These are phyloP conservation scores for Arthroderma uncinatum DNA, from an alignment of 2,329 filamentous ascomycete species.

Conservation along the genomic window DNA sequence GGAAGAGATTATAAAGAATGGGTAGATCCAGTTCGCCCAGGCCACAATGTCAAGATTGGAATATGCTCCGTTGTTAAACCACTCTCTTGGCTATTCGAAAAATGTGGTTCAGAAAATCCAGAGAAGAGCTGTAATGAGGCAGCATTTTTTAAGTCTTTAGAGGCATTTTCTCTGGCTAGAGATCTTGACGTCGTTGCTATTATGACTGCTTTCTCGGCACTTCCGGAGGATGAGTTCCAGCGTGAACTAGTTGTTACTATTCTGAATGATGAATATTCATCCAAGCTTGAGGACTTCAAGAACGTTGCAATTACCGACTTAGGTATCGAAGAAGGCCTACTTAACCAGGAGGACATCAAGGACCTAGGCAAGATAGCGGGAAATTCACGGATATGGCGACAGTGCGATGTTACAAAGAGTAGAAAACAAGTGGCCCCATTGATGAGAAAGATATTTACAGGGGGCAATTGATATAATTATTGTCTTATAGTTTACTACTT, in stretches of 20 bases:
- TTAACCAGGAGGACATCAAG: slow-evolving; percentile 15
- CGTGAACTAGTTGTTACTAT: slow-evolving; percentile 43
- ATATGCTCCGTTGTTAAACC: slow-evolving; percentile 50
- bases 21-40: slow-evolving; percentile 28
- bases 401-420: slow-evolving; percentile 47
- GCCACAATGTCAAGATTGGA: slow-evolving; percentile 37
- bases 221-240: slow-evolving; percentile 34
- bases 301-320: slow-evolving; percentile 36
- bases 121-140: neutral
- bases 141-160: slow-evolving; percentile 34
- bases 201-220: slow-evolving; percentile 47
- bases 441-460: slow-evolving; percentile 36
- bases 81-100: slow-evolving; percentile 42
- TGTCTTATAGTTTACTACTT: neutral
- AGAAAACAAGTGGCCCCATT: slow-evolving; percentile 54
- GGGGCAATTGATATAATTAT: neutral
- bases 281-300: slow-evolving; percentile 38
- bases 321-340: slow-evolving; percentile 25
- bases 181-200: slow-evolving; percentile 45
- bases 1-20: slow-evolving; percentile 55
- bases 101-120: slow-evolving; percentile 22
- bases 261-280: slow-evolving; percentile 31
- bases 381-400: slow-evolving; percentile 45
- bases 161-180: slow-evolving; percentile 36
- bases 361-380: slow-evolving; percentile 16